Conservation (phyloP, 225 moss, liverwort and hornwort genomes). For the Marchantia polymorpha region DNA sequence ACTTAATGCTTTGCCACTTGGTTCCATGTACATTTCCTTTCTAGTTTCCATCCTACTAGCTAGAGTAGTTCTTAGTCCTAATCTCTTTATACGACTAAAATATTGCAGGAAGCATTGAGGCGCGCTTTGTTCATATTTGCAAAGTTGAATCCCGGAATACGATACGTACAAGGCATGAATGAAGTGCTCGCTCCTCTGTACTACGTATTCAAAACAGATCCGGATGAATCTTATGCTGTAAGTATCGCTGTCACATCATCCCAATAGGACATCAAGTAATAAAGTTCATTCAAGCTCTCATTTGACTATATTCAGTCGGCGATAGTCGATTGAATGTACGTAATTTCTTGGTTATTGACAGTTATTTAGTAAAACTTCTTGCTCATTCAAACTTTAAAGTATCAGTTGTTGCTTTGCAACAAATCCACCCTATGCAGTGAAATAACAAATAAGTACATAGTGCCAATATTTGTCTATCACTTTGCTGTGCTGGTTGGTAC, state of each 20-base stretch:
- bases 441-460: too few species aligned
- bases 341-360: too few species aligned
- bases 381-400: too few species aligned
- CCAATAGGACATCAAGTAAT: background rate
- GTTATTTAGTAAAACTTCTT: too few species aligned
- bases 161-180: slow-evolving; percentile 99
- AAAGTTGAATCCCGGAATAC: slow-evolving; percentile 95
- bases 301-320: background rate
- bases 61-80: background rate
- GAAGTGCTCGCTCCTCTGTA: slow-evolving; percentile 95
- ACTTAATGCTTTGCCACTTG: background rate
- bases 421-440: too few species aligned
- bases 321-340: background rate
- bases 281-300: background rate
- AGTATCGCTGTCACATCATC: slow-evolving; percentile 31
- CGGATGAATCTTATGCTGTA: slow-evolving; percentile 80
- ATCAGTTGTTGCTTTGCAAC: too few species aligned
- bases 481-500: too few species aligned
- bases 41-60: background rate
- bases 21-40: background rate
- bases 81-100: slow-evolving; percentile 22
- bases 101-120: slow-evolving; percentile 80
- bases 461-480: too few species aligned
- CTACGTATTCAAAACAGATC: slow-evolving; percentile 88
- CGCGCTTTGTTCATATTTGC: slow-evolving; percentile 94